A percentile compares a stretch with the other conserved stretches of the same genome.
These are phyloP conservation scores for Pulveroboletus sp. DNA, from an alignment of 768 basidiomycete genomes.

Conservation along the genomic window DNA sequence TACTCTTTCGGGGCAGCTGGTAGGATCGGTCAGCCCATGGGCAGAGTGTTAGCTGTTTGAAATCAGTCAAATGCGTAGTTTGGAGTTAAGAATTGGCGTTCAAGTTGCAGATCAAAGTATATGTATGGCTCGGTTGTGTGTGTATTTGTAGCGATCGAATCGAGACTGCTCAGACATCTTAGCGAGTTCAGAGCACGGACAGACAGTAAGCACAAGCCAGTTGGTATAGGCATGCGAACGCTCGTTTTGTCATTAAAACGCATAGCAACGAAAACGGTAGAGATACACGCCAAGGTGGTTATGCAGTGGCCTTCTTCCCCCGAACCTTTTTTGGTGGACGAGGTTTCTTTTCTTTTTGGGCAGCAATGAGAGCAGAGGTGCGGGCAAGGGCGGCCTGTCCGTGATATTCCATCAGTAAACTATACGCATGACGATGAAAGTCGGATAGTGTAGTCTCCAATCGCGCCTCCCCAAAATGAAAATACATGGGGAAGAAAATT, in stretches of 20 bases:
- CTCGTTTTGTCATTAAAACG: constrained; percentile 20
- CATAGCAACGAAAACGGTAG: constrained; percentile 19
- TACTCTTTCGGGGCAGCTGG: constrained; percentile 41
- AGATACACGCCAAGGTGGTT: constrained; percentile 22
- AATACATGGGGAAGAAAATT: constrained; percentile 27
- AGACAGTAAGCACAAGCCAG: neutral
- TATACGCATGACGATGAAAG: constrained; percentile 41
- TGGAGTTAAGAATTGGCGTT: neutral
- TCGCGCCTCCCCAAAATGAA: constrained; percentile 29
- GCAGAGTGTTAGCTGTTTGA: constrained; percentile 37
- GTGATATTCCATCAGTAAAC: constrained; percentile 16
- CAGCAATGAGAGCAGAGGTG: constrained; percentile 61
- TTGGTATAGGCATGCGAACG: constrained; percentile 1
- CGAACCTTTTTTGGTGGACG: constrained; percentile 64
- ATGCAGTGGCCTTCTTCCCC: constrained; percentile 53
- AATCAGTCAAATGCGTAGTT: constrained; percentile 1
- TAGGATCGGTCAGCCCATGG: constrained; percentile 56
- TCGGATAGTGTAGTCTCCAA: constrained; percentile 22
- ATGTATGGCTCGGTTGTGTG: neutral
- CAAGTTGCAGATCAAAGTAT: constrained; percentile 1
- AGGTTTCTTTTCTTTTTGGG: constrained; percentile 69
- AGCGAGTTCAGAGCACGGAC: neutral
- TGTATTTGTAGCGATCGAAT: constrained; percentile 21
- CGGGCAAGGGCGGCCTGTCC: constrained; percentile 70
- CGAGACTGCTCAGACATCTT: constrained; percentile 1